Evolutionary conservation across 306 rosid genomes (phyloP), one percentile per base, ranked within the genome.

Genomic region (Canavalia gladiata): DNA sequence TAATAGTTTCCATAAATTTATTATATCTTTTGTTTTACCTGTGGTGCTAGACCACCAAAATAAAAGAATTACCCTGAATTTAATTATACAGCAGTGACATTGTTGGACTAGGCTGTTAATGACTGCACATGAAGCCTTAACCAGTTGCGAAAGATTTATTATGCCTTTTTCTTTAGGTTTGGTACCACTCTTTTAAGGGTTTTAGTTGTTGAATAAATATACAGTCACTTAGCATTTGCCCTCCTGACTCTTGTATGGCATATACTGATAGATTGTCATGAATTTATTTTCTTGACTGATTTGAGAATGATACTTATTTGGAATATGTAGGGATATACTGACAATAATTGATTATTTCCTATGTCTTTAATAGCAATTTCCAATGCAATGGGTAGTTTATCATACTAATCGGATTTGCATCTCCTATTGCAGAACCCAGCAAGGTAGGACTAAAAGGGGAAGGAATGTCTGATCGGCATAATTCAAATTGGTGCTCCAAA

Each of bases 381-480:
- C 54, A 5, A 29, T 60, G 49, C 74, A 37, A 80, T 39, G 68
- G 75, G 52, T 71, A 46, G 45, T 70, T 41, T 72, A 37, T 60
- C 12, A 28, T 67, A 50, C 3, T 64, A 47, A 51, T 59, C 77
- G 83, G 78, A 49, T 76, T 81, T 83, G 63, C 77, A 49, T 80
- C 88, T 81, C 76, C 76, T 56, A 71, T 81, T 81, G 88, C 83
- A 89, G 93, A 86, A 75, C 90, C 96, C 57, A 83, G 78, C 78
- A 91, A 89, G 86, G 57, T 60, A 30, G 90, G 85, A 74, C 81
- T 85, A 52, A 82, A 85, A 59, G 82, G 67, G 56, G 85, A 79
- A 80, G 89, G 47, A 76, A 51, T 73, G 72, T 77, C 77, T 80
- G 63, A 56, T 65, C 83, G 41, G 75, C 88, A 85, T 7, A 63